phyloP scores from a whole-genome alignment of 2,329 filamentous ascomycete species.

The Cadophora sp. region DNA sequence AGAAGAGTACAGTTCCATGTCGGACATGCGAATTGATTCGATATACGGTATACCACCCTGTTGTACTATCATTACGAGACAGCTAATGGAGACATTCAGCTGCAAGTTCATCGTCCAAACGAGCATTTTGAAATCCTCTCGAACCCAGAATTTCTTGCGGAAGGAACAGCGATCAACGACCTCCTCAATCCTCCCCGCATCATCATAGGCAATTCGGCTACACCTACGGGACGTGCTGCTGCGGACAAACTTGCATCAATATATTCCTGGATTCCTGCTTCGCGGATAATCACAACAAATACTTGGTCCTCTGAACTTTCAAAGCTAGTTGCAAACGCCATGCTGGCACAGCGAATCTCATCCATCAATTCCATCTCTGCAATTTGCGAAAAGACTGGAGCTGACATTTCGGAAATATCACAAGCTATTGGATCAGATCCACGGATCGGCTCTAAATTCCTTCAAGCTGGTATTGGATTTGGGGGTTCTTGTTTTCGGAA shows the following conservation, averaged over 20 bases:
- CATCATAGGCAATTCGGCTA: slow-evolving; percentile 73
- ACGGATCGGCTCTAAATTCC: slow-evolving; percentile 74
- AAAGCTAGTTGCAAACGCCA: slow-evolving; percentile 80
- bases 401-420: slow-evolving; percentile 76
- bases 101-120: slow-evolving; percentile 64
- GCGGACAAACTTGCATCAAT: slow-evolving; percentile 68
- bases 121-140: slow-evolving; percentile 78
- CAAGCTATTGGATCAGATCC: slow-evolving; percentile 71
- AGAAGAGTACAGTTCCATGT: slow-evolving; percentile 83
- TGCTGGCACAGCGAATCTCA: slow-evolving; percentile 81
- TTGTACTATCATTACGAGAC: too few species aligned
- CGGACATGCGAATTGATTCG: slow-evolving; percentile 73
- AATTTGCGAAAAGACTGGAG: slow-evolving; percentile 78
- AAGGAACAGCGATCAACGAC: slow-evolving; percentile 76
- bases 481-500: slow-evolving; percentile 85
- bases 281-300: slow-evolving; percentile 74
- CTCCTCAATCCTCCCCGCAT: slow-evolving; percentile 75
- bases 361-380: slow-evolving; percentile 84
- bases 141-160: slow-evolving; percentile 82
- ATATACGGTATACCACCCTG: slow-evolving; percentile 62
- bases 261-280: slow-evolving; percentile 74
- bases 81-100: slow-evolving; percentile 44
- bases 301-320: slow-evolving; percentile 80
- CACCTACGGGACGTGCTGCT: slow-evolving; percentile 64
- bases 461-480: slow-evolving; percentile 79